Base-by-base conservation (phyloP, 2,329 filamentous ascomycete genomes). In the Ramularia endophylla region DNA sequence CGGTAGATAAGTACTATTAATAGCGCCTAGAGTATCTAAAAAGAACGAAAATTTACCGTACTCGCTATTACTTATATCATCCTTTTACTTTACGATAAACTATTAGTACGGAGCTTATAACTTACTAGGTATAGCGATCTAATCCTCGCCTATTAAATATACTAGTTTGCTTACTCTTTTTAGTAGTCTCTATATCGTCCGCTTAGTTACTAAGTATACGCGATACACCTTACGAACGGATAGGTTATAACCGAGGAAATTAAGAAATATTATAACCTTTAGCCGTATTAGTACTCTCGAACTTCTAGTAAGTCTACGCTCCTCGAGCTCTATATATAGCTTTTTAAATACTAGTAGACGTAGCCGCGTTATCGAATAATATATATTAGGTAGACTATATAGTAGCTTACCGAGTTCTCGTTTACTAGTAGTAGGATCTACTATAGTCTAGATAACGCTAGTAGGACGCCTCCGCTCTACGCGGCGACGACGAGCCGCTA, bases 261-360 rank as follows among this genome's bases (percentile, higher is more conserved):
- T 17, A 2, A 31, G 29, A 17, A 31, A 31, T 15, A 31, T 31
- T 31, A 31, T 17, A 3, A 9, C 29, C 11, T 31, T 8, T 17
- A 16, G 6, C 2, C 13, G 6, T 6, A 31, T 17, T 15, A 15
- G 18, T 15, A 31, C 11, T 16, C 29, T 8, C n/a, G n/a, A n/a
- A n/a, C n/a, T 31, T 31, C 28, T 31, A 31, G n/a, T 16, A 15
- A 30, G n/a, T 30, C 28, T 30, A 30, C 28, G 28, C 13, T n/a
- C 28, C 28, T 30, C 28, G 13, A 30, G 17, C 8, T 30, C 28
- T 16, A 13, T 30, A 13, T 13, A n/a, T 4, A 30, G 17, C 28
- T 30, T 30, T 16, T 16, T 30, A 13, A 30, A 30, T 15, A 31
- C 29, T 17, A 17, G 29, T 13, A 16, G 11, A 8, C 29, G 29